Evolutionary conservation across 805 yeast species (phyloP), one percentile per base, ranked within the genome.

Genomic region (Tetrapisispora namnaoensis): DNA sequence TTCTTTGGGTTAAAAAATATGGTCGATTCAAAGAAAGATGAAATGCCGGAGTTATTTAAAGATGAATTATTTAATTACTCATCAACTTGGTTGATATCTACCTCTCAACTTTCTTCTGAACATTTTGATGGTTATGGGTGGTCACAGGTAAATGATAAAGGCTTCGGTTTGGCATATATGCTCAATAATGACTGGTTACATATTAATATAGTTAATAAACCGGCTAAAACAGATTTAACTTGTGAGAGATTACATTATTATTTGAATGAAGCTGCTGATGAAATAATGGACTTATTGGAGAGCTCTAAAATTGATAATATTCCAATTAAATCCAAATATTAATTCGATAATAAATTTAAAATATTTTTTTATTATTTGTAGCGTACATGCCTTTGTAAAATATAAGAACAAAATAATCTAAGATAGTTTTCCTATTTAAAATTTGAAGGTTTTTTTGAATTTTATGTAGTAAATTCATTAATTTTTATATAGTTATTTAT

Each of bases 141-240:
- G 87, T 79, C 96, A 18, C 95, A 95, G 66, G 98, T 93, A 45
- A 81, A 85, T 58, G 95, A 90, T 62, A 86, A 83, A 52, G 99
- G 99, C 9, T 82, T 86, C 60, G 99, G 98, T 8, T 75, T 87
- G 53, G 97, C 96, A 9, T 91, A 91, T 72, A 87, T 89, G 87
- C 75, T 91, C 61, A 89, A 86, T 73, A 78, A 79, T 51, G 84
- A 90, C 57, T 83, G 86, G 80, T 61, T 89, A 55, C 91, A 89
- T 64, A 80, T 93, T 61, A 91, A 90, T 69, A 81, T 91, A 53
- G 82, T 89, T 44, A 70, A 75, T 51, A 76, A 75, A 52, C 77
- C 83, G 14, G 76, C 72, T 21, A 51, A 55, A 34, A 55, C 62
- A 38, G 57, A 57, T 2, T 46, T 61, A 11, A 51, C 55, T 40